Percentiles rank a stretch among this genome's conserved stretches.
These are phyloP conservation scores for Helotiales sp. DNA, from an alignment of 2,329 filamentous ascomycete genomes.

Conservation along the genomic window DNA sequence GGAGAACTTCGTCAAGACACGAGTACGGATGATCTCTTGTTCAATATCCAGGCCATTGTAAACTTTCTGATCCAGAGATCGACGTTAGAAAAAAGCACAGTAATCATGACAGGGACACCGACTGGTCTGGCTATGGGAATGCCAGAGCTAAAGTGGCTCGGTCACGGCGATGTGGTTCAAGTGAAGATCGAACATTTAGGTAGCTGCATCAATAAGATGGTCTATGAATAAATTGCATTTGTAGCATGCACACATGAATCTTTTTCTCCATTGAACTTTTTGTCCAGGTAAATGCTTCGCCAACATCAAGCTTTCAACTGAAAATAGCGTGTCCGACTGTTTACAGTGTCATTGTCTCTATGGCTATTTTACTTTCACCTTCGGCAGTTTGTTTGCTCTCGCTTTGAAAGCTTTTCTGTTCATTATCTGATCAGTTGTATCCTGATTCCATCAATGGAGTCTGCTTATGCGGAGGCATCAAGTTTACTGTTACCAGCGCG, in stretches of 20 bases:
- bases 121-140: conserved; percentile 14
- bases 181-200: conserved; percentile 19
- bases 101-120: conserved; percentile 29
- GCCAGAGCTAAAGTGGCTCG: conserved; percentile 8
- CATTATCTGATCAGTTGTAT: background rate
- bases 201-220: conserved; percentile 16
- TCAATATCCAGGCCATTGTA: conserved; percentile 51
- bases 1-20: conserved; percentile 50
- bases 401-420: too few species aligned
- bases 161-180: conserved; percentile 21
- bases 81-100: conserved; percentile 51
- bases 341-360: too few species aligned
- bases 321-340: too few species aligned
- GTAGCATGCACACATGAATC: too few species aligned
- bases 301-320: too few species aligned
- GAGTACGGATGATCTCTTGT: conserved; percentile 53
- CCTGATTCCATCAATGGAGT: background rate
- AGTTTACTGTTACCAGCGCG: background rate
- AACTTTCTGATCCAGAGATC: conserved; percentile 52
- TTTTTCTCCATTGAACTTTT: too few species aligned
- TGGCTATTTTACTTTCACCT: too few species aligned
- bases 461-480: background rate
- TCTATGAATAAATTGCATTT: background rate
- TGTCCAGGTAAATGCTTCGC: too few species aligned
- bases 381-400: too few species aligned